phyloP scores from a whole-genome alignment of 2,329 filamentous ascomycete genomes.

The Colletotrichum theobromicola region DNA sequence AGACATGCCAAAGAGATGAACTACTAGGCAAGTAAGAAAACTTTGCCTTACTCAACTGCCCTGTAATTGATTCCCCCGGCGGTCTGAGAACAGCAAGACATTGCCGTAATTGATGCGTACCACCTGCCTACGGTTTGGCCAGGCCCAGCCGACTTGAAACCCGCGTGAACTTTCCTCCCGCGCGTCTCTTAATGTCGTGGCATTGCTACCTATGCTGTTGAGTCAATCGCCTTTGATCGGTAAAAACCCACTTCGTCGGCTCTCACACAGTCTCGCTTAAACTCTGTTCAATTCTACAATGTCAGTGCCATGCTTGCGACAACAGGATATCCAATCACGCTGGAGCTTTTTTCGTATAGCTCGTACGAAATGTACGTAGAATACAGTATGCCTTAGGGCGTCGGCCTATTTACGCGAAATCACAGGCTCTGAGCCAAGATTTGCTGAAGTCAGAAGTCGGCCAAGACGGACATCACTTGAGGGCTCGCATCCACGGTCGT shows the following conservation, averaged over 20 bases:
- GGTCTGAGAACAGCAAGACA: background rate
- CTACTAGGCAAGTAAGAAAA: background rate
- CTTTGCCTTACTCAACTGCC: background rate
- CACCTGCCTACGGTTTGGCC: background rate
- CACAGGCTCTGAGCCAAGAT: background rate
- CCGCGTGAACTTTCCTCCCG: background rate
- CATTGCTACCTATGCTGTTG: background rate
- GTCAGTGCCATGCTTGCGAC: background rate
- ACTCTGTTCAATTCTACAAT: background rate
- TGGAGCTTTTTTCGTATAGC: background rate
- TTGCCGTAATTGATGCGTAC: background rate
- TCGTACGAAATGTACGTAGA: background rate
- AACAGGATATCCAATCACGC: background rate
- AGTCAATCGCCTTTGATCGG: background rate
- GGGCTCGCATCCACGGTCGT: background rate
- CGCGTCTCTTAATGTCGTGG: background rate
- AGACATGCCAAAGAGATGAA: background rate
- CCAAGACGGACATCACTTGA: background rate
- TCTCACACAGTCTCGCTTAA: background rate
- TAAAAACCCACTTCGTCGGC: background rate
- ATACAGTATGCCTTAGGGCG: background rate
- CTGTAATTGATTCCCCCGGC: background rate
- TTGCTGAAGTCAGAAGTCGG: background rate
- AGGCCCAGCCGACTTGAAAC: background rate
- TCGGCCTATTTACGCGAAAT: rapidly evolving